Evolutionary conservation across 2,329 filamentous ascomycete species (phyloP), one percentile per base, ranked within the genome.

Genomic region (Pyrenochaeta sp.): DNA sequence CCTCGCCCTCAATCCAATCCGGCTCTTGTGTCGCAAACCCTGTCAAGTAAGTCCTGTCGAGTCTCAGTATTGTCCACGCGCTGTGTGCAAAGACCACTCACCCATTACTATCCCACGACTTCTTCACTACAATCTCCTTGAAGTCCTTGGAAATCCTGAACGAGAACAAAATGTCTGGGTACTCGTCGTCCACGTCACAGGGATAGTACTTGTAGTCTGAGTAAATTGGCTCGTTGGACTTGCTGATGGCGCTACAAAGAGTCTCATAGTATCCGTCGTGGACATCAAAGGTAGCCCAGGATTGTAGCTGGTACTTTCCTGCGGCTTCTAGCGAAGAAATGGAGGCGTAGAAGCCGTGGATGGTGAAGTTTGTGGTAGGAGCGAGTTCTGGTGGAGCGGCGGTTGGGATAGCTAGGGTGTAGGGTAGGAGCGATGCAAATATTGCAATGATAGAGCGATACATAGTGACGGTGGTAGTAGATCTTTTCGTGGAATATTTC

Each of bases 1-100:
- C 40, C 7, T 22, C 40, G 2, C 49, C 50, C 42, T 57, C 39
- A 7, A 46, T 52, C 68, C 65, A 69, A 25, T 58, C 40, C 10
- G 64, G 48, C n/a, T 42, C 45, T 43, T 62, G 32, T 2, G 13
- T 40, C 13, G 51, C 51, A 13, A 34, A 47, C 2, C 43, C 43
- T 3, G 51, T 54, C 15, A 34, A 13, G 15, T 34, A 48, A 6
- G 30, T 52, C 5, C 50, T 52, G 24, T 42, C 25, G 15, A 25
- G 7, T n/a, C 10, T 28, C 25, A 44, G 25, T 24, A 28, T 27
- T 44, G 12, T 5, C 24, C 42, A 27, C 24, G 15, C 25, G 25
- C 19, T 22, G 12, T 19, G n/a, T n/a, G 39, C 40, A 9, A 25
- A 24, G 12, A 5, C 12, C 22, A 44, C 19, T 36, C 39, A 51